A percentile compares a stretch with the other conserved stretches of the same genome.
Conservation (phyloP, 345 rosid genomes). For the Eucalyptus marginata region DNA sequence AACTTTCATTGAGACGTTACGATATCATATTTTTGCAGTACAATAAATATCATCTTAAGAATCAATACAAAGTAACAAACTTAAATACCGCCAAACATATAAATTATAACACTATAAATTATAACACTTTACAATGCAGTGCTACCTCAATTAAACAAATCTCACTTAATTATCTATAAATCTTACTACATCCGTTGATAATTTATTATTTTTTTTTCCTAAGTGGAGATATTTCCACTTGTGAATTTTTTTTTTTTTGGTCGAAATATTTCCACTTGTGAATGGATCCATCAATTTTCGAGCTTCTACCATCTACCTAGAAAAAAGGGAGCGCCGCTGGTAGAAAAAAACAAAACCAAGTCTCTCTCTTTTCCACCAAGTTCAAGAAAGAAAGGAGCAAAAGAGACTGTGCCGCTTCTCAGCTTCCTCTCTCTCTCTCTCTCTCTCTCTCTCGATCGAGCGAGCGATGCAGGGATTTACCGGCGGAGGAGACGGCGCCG, state of each 20-base stretch:
- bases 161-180: not conserved
- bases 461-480: slow-evolving; percentile 35
- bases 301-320: not conserved
- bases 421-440: not conserved
- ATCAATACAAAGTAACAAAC: not conserved
- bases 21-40: not conserved
- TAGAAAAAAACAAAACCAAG: not conserved
- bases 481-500: slow-evolving; percentile 13
- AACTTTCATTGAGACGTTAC: fast-evolving
- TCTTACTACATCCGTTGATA: too few relatives aligned
- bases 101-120: not conserved
- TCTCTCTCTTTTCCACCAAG: not conserved
- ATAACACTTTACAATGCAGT: fast-evolving
- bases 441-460: not conserved
- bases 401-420: not conserved
- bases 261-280: not conserved
- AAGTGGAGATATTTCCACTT: not conserved
- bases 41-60: not conserved
- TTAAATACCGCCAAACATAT: not conserved
- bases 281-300: not conserved
- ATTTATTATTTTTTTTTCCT: too few relatives aligned
- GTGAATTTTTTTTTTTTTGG: too few relatives aligned
- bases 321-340: not conserved
- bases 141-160: not conserved
- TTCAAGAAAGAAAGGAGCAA: not conserved